These are phyloP conservation scores for Ophiostoma fasciatum DNA, from an alignment of 2,329 filamentous ascomycete genomes.

Conservation along the genomic window DNA sequence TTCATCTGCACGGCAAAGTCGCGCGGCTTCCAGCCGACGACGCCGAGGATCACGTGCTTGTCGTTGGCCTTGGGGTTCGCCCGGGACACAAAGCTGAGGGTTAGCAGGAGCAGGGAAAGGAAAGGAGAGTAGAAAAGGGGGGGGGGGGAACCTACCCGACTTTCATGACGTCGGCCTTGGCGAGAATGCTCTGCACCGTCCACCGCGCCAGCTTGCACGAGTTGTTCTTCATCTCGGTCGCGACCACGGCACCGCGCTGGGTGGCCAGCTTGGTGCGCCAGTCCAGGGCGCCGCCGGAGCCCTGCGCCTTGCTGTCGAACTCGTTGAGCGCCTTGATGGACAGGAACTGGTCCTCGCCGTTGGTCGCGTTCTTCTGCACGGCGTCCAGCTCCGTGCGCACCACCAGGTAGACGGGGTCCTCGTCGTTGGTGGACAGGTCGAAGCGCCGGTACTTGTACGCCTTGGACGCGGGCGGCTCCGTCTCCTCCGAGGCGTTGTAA, in stretches of 20 bases:
- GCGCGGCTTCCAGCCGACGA: slow-evolving; percentile 92
- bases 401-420: slow-evolving; percentile 83
- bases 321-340: slow-evolving; percentile 96
- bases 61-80: slow-evolving; percentile 83
- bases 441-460: slow-evolving; percentile 97
- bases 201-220: slow-evolving; percentile 95
- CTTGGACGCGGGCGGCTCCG: slow-evolving; percentile 87
- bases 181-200: slow-evolving; percentile 93
- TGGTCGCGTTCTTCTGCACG: slow-evolving; percentile 90
- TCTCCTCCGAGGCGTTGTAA: slow-evolving; percentile 88
- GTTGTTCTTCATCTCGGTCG: slow-evolving; percentile 99
- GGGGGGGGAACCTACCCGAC: too few relatives aligned
- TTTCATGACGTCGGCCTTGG: slow-evolving; percentile 97
- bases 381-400: slow-evolving; percentile 94
- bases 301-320: slow-evolving; percentile 96
- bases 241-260: slow-evolving; percentile 91
- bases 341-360: slow-evolving; percentile 79
- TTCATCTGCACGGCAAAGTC: slow-evolving; percentile 99
- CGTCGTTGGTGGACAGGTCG: slow-evolving; percentile 86
- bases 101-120: neutral
- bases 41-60: slow-evolving; percentile 88
- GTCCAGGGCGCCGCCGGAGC: slow-evolving; percentile 86
- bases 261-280: slow-evolving; percentile 91
- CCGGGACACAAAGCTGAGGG: slow-evolving; percentile 74
- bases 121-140: slow-evolving; percentile 28